Base-by-base conservation (phyloP, 2,329 filamentous ascomycete genomes). In the Cladosporium sp. region DNA sequence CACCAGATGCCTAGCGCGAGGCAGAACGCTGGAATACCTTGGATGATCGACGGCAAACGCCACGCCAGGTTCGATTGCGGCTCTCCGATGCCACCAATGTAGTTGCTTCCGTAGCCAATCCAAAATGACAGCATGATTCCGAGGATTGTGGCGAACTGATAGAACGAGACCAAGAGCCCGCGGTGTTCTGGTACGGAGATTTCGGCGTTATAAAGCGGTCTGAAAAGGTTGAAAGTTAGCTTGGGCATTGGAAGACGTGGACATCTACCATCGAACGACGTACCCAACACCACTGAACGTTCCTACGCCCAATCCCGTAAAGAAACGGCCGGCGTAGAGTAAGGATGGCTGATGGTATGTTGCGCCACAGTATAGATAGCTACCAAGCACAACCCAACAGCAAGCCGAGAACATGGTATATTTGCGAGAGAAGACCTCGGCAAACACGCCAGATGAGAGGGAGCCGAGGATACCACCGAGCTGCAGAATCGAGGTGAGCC, bases 21-120 rank as follows among this genome's bases (percentile, higher is more conserved):
- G 2, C 62, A 53, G 2, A 66, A 30, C 11, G 58, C 65, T 2
- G 66, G 64, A 12, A 67, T 38, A 53, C 76, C 69, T 55, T 78
- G 75, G 7, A 78, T 60, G 5, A 74, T 54, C 53, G 76, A 76
- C 0, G 74, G 74, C 0, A 77, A 62, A 27, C 73, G 61, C 70
- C 72, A 77, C 2, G 72, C 61, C 69, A 39, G 57, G 49, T 47
- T 55, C 27, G 44, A 62, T 54, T 48, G 64, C 44, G 42, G 58
- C 43, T 51, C 59, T 54, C 51, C 59, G 11, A 50, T 63, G 1
- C 58, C 59, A 6, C 59, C 61, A 20, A 63, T 56, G 40, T 56
- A 59, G 42, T 61, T 54, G 44, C 52, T 55, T n/a, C 54, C 52
- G 30, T 58, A 61, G 41, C 53, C 53, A n/a, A 57, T 47, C 53